These are phyloP conservation scores for Begonia fuchsioides DNA, from an alignment of 306 rosid species.

Conservation along the genomic window DNA sequence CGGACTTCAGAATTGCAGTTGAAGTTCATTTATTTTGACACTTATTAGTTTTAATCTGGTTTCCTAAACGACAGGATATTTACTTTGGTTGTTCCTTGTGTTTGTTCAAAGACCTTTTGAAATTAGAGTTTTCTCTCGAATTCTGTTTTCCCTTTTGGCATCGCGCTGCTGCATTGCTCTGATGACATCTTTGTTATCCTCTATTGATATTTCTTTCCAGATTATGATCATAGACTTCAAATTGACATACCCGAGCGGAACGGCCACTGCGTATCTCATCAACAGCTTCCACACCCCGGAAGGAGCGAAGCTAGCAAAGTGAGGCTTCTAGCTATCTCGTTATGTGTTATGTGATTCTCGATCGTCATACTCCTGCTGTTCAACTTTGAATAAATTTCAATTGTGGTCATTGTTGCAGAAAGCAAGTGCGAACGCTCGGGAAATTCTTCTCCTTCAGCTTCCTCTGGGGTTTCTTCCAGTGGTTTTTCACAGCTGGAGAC, in stretches of 20 bases:
- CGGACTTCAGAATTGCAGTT: too few species aligned
- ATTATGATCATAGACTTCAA: constrained; percentile 42
- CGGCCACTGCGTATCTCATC: constrained; percentile 36
- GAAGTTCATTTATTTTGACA: too few species aligned
- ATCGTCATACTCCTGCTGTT: background rate
- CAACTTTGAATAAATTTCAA: background rate
- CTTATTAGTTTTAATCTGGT: too few species aligned
- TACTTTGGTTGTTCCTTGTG: too few species aligned
- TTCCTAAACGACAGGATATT: too few species aligned
- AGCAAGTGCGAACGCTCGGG: constrained; percentile 27
- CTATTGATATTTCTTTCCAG: constrained; percentile 8
- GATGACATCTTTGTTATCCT: background rate
- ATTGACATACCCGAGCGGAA: constrained; percentile 40
- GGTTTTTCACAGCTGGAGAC: constrained; percentile 25
- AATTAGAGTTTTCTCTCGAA: too few species aligned
- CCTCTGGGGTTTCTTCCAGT: constrained; percentile 41
- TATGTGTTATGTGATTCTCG: too few species aligned
- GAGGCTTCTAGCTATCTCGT: background rate
- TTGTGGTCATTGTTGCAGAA: constrained; percentile 12
- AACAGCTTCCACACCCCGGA: constrained; percentile 39
- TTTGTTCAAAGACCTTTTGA: too few species aligned
- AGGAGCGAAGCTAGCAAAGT: constrained; percentile 38
- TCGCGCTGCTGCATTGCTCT: background rate
- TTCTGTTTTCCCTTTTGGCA: too few species aligned
- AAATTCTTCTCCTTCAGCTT: constrained; percentile 34